Conservation (phyloP, 2,329 filamentous ascomycete species). For the Venturiaceae sp. region DNA sequence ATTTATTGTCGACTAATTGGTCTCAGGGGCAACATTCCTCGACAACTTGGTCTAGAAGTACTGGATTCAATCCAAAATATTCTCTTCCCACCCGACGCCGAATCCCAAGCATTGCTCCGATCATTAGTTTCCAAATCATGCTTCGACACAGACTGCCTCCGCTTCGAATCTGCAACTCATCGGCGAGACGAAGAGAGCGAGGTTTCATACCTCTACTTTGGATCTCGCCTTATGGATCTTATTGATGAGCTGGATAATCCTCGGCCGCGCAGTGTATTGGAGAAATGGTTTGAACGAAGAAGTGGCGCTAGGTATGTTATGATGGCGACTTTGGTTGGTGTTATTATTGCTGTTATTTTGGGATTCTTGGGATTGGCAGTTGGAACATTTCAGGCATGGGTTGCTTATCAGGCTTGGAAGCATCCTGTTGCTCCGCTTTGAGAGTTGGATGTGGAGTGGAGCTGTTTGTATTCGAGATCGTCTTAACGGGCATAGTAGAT, state of each 20-base stretch:
- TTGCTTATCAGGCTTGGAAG: constrained; percentile 23
- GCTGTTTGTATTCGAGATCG: too few relatives aligned
- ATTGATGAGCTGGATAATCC: constrained; percentile 19
- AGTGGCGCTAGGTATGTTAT: constrained; percentile 21
- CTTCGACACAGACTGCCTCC: not conserved
- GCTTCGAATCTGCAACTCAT: constrained; percentile 5
- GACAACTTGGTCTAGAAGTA: constrained; percentile 8
- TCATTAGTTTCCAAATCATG: constrained; percentile 1
- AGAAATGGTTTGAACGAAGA: constrained; percentile 18
- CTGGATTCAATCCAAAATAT: constrained; percentile 11
- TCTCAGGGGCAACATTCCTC: too few relatives aligned
- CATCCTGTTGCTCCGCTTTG: too few relatives aligned
- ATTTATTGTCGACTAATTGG: too few relatives aligned
- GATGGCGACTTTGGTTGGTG: constrained; percentile 21
- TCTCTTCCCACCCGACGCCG: constrained; percentile 9
- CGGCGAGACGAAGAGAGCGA: constrained; percentile 12
- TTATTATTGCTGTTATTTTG: constrained; percentile 19
- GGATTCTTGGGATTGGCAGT: constrained; percentile 17
- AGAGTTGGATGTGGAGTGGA: too few relatives aligned
- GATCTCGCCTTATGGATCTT: constrained; percentile 15
- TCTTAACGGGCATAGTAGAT: too few relatives aligned
- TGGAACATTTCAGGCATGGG: constrained; percentile 20
- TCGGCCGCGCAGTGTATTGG: constrained; percentile 14
- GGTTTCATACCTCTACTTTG: constrained; percentile 17
- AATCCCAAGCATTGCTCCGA: constrained; percentile 11